phyloP scores from a whole-genome alignment of 805 yeast genomes.

The Wickerhamiella cacticola region DNA sequence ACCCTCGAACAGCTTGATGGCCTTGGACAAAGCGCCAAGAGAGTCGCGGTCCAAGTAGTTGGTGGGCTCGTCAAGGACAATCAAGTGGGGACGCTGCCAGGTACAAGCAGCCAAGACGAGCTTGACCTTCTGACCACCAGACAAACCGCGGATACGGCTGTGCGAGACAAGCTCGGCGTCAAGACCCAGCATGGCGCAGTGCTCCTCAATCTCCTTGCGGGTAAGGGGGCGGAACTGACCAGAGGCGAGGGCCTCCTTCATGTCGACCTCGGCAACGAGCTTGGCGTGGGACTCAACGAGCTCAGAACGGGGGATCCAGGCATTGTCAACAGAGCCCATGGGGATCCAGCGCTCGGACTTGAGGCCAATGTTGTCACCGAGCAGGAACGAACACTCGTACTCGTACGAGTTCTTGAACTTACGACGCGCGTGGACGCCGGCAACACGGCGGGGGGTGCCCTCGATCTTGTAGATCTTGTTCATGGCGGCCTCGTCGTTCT shows the following conservation, averaged over 20 bases:
- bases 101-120: constrained; percentile 99
- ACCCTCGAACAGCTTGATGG: constrained; percentile 97
- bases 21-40: constrained; percentile 98
- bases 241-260: constrained; percentile 99
- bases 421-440: constrained; percentile 89
- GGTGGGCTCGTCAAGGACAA: constrained; percentile 99
- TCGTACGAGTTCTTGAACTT: constrained; percentile 99
- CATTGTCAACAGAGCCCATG: constrained; percentile 99
- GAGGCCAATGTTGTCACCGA: constrained; percentile 99
- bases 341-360: constrained; percentile 99
- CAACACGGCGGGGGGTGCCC: constrained; percentile 96
- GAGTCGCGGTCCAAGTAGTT: constrained; percentile 99
- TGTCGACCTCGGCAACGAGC: constrained; percentile 99
- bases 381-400: constrained; percentile 93
- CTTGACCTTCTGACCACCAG: constrained; percentile 99
- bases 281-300: constrained; percentile 93
- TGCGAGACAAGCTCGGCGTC: constrained; percentile 98
- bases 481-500: constrained; percentile 95
- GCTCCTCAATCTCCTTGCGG: constrained; percentile 99
- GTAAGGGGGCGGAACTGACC: constrained; percentile 99
- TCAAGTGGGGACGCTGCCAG: constrained; percentile 99
- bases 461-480: constrained; percentile 98
- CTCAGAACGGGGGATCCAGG: constrained; percentile 99
- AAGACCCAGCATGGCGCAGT: constrained; percentile 96
- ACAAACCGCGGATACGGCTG: constrained; percentile 99